Evolutionary conservation across 1,284 basidiomycete species (phyloP).

Genomic region (Cystobasidiaceae sp.): DNA sequence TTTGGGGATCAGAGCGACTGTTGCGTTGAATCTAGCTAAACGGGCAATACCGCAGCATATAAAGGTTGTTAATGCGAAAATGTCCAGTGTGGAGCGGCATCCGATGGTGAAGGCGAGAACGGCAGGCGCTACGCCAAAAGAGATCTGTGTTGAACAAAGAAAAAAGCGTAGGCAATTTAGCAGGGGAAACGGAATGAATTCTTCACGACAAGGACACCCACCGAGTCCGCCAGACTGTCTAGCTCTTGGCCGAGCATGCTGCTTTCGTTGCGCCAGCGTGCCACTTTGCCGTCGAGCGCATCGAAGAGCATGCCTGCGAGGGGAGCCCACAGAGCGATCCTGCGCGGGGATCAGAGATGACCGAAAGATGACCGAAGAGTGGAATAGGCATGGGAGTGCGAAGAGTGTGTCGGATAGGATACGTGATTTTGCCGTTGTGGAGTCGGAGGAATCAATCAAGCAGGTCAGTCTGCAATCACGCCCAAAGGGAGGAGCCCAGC

Average conservation of each 20-base stretch:
- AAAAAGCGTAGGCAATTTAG: background rate
- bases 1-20: conserved; percentile 89
- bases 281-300: conserved; percentile 95
- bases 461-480: too few species aligned
- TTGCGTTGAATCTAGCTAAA: conserved; percentile 96
- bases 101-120: conserved; percentile 88
- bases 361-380: conserved; percentile 23
- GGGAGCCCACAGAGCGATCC: conserved; percentile 76
- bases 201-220: conserved; percentile 44
- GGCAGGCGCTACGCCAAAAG: conserved; percentile 94
- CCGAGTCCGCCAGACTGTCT: conserved; percentile 92
- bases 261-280: conserved; percentile 89
- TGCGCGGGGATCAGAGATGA: conserved; percentile 34
- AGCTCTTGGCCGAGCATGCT: conserved; percentile 98
- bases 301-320: conserved; percentile 97
- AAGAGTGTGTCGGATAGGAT: background rate
- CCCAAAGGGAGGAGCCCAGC: background rate
- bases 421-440: background rate
- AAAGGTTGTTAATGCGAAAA: conserved; percentile 77
- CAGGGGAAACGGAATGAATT: background rate
- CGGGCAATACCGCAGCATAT: conserved; percentile 94
- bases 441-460: background rate
- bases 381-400: background rate
- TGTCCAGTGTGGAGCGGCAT: conserved; percentile 82
- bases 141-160: conserved; percentile 59